Evolutionary conservation across 2,329 filamentous ascomycete species (phyloP), one percentile per base, ranked within the genome.

Genomic region (Curvularia lunata): DNA sequence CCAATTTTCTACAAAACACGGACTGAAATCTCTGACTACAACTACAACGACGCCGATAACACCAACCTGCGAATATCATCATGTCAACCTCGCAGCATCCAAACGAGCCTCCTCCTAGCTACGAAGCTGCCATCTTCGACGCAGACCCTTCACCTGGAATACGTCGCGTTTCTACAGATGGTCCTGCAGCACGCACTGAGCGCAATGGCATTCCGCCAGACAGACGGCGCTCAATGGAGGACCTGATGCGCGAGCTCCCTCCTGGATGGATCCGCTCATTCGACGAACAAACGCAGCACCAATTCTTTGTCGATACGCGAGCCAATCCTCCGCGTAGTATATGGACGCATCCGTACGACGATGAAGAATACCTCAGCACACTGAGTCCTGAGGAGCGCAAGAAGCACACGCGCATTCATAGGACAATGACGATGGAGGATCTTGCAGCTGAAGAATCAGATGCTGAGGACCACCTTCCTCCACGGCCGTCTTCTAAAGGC

Each of bases 311-410:
- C 66, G 83, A 88, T 72, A 87, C 84, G 1, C 80, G 66, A 28
- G 72, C 77, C 27, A 73, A 81, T 12, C 85, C 85, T 0, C 84
- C 85, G 0, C 81, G 84, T 46, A 83, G 82, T 55, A 86, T 85
- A 63, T 88, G 86, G 86, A 79, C 82, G 43, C 86, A 88, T 67
- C 85, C 86, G 0, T 84, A 86, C 70, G 86, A 88, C 65, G 85
- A 87, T 66, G 80, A 83, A 1, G 64, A 80, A 49, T 87, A 82
- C 67, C 75, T 88, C 25, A 67, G 67, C 28, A 80, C 80, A 0
- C 76, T 88, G 0, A 70, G 79, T 0, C 70, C 78, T 0, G 73
- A 80, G 48, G 83, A 87, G 65, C 79, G 84, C 19, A 80, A 82
- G 45, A 73, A 78, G 21, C 76, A 86, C 40, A 74, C 74, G 45